Evolutionary conservation across 2,329 filamentous ascomycete genomes (phyloP).

Genomic region (Macrophomina phaseolina): DNA sequence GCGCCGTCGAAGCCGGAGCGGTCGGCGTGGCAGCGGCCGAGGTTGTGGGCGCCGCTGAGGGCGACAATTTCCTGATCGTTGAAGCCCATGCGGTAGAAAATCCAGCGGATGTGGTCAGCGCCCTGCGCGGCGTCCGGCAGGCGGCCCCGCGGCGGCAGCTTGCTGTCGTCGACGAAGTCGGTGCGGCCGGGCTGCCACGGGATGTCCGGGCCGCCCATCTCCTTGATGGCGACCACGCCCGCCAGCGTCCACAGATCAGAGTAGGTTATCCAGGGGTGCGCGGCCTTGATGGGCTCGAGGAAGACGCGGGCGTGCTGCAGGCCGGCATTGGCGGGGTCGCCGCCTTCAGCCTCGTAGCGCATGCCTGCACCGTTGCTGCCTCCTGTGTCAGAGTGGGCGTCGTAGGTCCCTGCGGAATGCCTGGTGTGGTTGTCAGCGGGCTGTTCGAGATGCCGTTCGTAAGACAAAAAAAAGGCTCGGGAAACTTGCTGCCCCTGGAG

Average conservation of each 20-base stretch:
- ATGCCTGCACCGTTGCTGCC: constrained; percentile 70
- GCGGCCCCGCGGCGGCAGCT: constrained; percentile 63
- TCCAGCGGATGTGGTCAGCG: constrained; percentile 59
- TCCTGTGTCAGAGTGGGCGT: constrained; percentile 63
- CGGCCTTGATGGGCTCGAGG: constrained; percentile 65
- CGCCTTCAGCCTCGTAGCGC: constrained; percentile 68
- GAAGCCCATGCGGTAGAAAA: constrained; percentile 67
- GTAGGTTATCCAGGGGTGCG: constrained; percentile 69
- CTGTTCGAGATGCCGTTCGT: background rate
- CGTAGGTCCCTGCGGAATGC: constrained; percentile 70
- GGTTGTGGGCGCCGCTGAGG: constrained; percentile 61
- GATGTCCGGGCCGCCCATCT: constrained; percentile 65
- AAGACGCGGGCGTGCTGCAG: constrained; percentile 68
- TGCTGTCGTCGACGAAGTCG: constrained; percentile 66
- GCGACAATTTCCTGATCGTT: constrained; percentile 66
- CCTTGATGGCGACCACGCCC: constrained; percentile 62
- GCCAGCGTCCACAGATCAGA: constrained; percentile 70
- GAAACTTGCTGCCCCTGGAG: constrained; percentile 10
- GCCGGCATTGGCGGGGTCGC: constrained; percentile 69
- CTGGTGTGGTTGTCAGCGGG: constrained; percentile 38
- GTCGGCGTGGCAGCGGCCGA: constrained; percentile 62
- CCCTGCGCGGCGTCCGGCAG: constrained; percentile 62
- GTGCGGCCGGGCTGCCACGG: constrained; percentile 64
- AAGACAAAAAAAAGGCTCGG: background rate
- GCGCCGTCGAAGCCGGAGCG: constrained; percentile 63